phyloP scores from a whole-genome alignment of 169 alveolate species.

The Eimeria tenella region DNA sequence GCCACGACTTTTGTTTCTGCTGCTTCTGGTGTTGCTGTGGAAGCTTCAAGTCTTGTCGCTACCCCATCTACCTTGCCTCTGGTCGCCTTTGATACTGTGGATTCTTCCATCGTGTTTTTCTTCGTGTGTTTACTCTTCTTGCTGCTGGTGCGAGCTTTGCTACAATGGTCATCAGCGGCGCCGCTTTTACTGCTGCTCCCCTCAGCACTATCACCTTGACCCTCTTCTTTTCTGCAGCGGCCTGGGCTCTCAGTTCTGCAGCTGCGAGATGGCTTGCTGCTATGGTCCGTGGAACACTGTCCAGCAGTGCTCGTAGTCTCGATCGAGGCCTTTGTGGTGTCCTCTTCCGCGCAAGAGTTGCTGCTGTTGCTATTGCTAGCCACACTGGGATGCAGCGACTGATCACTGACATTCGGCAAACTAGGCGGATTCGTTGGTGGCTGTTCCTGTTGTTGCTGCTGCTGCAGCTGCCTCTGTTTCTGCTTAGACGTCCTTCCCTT shows the following conservation, averaged over 20 bases:
- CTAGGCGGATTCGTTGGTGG: too few relatives aligned
- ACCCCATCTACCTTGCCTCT: not conserved
- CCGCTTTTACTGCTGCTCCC: not conserved
- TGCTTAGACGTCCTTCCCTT: not conserved
- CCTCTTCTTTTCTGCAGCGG: not conserved
- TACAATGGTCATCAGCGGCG: not conserved
- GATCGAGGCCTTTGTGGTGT: not conserved
- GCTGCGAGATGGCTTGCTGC: not conserved
- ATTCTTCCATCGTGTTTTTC: not conserved
- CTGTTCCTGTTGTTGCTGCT: not conserved
- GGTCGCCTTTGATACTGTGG: constrained; percentile 9
- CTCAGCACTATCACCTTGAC: not conserved
- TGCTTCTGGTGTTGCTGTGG: constrained; percentile 9
- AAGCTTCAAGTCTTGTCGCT: not conserved
- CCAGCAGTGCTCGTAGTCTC: not conserved
- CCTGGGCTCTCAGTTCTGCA: not conserved
- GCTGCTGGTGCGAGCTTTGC: not conserved
- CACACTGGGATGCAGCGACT: too few relatives aligned
- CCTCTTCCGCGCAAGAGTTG: not conserved
- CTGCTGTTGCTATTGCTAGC: not conserved
- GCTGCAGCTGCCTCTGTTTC: not conserved
- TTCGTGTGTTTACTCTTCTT: not conserved
- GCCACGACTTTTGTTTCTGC: not conserved
- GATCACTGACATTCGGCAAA: too few relatives aligned
- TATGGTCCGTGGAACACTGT: too few relatives aligned